Percentiles rank a stretch among this genome's conserved stretches.
These are phyloP conservation scores for Colletotrichum eremochloae DNA, from an alignment of 2,329 filamentous ascomycete species.

Conservation along the genomic window DNA sequence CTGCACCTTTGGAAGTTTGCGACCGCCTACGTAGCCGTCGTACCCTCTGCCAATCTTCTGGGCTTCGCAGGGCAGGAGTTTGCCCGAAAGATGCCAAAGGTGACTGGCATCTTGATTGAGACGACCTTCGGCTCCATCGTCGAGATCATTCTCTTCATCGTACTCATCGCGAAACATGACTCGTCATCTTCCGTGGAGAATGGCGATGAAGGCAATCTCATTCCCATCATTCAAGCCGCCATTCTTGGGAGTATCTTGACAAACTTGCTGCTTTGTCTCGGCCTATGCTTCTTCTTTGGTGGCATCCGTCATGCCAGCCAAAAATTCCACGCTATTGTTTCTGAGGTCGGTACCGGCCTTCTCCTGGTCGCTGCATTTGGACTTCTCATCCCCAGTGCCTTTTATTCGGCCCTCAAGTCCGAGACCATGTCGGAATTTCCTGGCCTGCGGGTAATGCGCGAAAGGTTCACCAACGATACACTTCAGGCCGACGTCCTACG, in stretches of 20 bases:
- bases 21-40: conserved; percentile 62
- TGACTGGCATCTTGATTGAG: conserved; percentile 66
- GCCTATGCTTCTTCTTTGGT: conserved; percentile 76
- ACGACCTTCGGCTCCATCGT: conserved; percentile 73
- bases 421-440: conserved; percentile 45
- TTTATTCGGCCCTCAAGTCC: conserved; percentile 53
- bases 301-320: conserved; percentile 71
- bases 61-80: conserved; percentile 70
- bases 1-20: conserved; percentile 60
- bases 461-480: conserved; percentile 50
- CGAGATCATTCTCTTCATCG: conserved; percentile 77
- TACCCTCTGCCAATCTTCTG: conserved; percentile 63
- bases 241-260: conserved; percentile 78
- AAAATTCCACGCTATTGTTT: conserved; percentile 74
- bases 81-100: conserved; percentile 74
- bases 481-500: conserved; percentile 63
- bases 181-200: conserved; percentile 38
- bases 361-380: conserved; percentile 69
- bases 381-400: conserved; percentile 52
- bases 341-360: conserved; percentile 75
- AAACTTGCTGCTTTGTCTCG: conserved; percentile 76
- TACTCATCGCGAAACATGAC: conserved; percentile 62
- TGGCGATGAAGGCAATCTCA: conserved; percentile 54
- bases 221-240: conserved; percentile 76
- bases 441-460: conserved; percentile 43